Evolutionary conservation across 1,284 basidiomycete species (phyloP).

Genomic region (Rhodotorula sp.): DNA sequence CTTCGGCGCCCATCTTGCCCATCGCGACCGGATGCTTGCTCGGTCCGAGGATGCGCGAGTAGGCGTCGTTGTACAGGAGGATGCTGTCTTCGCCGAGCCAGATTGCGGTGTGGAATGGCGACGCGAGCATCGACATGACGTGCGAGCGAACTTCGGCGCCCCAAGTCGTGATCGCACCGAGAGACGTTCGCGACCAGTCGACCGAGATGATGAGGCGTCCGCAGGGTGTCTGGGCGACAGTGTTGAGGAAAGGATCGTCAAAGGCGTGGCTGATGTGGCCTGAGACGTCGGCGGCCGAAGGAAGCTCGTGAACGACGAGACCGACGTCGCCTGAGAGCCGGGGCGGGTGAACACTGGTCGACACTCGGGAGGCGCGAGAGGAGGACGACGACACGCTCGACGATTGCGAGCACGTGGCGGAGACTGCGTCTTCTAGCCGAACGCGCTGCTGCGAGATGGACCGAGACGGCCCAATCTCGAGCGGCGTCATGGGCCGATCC

Average conservation of each 20-base stretch:
- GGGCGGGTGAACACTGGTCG: neutral
- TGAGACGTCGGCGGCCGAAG: neutral
- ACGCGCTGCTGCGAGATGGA: no score
- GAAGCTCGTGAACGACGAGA: neutral
- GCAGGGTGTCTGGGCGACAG: slow-evolving; percentile 10
- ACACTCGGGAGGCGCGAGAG: no score
- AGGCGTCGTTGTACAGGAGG: neutral
- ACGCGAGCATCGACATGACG: slow-evolving; percentile 27
- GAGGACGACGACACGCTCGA: no score
- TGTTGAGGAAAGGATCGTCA: slow-evolving; percentile 8
- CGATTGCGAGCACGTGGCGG: no score
- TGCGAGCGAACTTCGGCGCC: slow-evolving; percentile 16
- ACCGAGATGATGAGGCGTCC: slow-evolving; percentile 10
- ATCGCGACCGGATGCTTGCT: slow-evolving; percentile 33
- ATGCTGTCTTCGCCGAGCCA: slow-evolving; percentile 22
- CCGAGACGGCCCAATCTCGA: neutral
- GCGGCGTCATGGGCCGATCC: neutral
- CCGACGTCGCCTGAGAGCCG: no score
- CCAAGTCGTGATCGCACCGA: slow-evolving; percentile 22
- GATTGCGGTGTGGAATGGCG: slow-evolving; percentile 23
- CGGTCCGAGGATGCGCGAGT: neutral
- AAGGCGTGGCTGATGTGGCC: neutral
- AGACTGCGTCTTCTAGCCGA: no score
- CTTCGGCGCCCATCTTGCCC: slow-evolving; percentile 30
- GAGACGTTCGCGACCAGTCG: slow-evolving; percentile 11